Percentiles rank a stretch among this genome's conserved stretches.
These are phyloP conservation scores for Leishmania aethiopica DNA, from an alignment of 208 protist species.

Conservation along the genomic window DNA sequence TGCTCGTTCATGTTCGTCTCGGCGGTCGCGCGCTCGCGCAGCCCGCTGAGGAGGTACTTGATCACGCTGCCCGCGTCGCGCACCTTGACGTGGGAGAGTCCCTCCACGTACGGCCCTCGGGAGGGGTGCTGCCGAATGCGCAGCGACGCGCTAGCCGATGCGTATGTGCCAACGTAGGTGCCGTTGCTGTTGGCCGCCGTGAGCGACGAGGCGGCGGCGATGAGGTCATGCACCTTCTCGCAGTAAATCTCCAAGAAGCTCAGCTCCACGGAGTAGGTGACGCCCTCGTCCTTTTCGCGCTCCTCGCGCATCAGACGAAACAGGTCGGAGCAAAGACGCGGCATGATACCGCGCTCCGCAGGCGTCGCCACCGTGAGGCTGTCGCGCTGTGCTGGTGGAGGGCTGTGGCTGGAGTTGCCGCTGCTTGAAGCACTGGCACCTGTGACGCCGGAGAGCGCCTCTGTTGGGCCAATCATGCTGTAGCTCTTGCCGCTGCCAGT, in stretches of 20 bases:
- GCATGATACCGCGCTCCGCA: slow-evolving; percentile 80
- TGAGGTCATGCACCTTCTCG: slow-evolving; percentile 82
- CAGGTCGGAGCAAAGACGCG: slow-evolving; percentile 71
- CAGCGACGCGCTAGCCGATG: slow-evolving; percentile 28
- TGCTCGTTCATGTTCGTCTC: slow-evolving; percentile 95
- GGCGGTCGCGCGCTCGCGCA: slow-evolving; percentile 81
- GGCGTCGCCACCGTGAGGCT: neutral
- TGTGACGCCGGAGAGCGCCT: slow-evolving; percentile 19
- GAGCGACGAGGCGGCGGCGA: slow-evolving; percentile 17
- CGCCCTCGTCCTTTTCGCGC: slow-evolving; percentile 57
- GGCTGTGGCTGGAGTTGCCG: neutral
- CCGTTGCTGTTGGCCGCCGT: neutral
- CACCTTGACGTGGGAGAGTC: slow-evolving; percentile 61
- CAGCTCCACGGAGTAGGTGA: slow-evolving; percentile 70
- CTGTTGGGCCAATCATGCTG: slow-evolving; percentile 85
- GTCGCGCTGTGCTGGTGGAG: neutral
- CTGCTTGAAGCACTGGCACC: neutral
- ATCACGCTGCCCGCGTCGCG: slow-evolving; percentile 57
- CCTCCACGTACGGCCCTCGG: slow-evolving; percentile 81
- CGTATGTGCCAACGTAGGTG: slow-evolving; percentile 4
- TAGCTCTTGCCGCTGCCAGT: slow-evolving; percentile 92
- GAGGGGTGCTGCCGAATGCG: slow-evolving; percentile 78
- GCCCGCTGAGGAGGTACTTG: slow-evolving; percentile 54
- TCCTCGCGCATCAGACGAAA: slow-evolving; percentile 73
- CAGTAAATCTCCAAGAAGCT: slow-evolving; percentile 92